Percentiles rank a stretch among this genome's conserved stretches.
phyloP scores from a whole-genome alignment of 139 green algal genomes.

The Auxenochlorella pyrenoidosa region DNA sequence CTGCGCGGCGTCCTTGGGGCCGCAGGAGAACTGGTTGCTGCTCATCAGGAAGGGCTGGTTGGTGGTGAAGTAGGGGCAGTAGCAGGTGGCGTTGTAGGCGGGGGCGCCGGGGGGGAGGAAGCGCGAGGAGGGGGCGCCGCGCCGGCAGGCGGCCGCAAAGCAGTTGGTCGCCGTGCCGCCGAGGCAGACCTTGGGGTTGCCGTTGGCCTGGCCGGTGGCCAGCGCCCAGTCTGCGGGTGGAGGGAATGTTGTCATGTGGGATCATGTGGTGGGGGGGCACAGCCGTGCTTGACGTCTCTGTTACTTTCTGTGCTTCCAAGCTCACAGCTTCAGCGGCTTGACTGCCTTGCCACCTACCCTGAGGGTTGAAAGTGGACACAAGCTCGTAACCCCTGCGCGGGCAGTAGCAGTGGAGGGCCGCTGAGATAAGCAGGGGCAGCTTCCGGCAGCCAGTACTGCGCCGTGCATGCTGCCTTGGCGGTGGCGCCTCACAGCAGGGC shows the following conservation, averaged over 20 bases:
- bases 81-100: conserved; percentile 16
- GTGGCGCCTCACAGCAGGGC: too few relatives aligned
- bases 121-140: background rate
- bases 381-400: background rate
- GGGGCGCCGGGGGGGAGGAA: background rate
- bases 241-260: too few relatives aligned
- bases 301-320: too few relatives aligned
- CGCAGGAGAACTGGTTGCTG: background rate
- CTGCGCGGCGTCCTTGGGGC: background rate
- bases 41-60: background rate
- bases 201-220: conserved; percentile 10
- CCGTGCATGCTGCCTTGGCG: too few relatives aligned
- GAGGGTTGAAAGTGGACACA: conserved; percentile 7
- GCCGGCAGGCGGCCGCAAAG: conserved; percentile 7
- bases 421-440: too few relatives aligned
- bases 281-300: too few relatives aligned
- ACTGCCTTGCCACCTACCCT: background rate
- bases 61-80: conserved; percentile 25
- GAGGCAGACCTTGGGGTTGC: background rate
- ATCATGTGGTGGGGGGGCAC: too few relatives aligned
- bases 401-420: too few relatives aligned
- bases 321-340: too few relatives aligned
- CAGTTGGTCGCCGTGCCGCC: conserved; percentile 17
- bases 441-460: too few relatives aligned
- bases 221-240: background rate